Percentiles rank a stretch among this genome's conserved stretches.
phyloP scores from a whole-genome alignment of 2,329 filamentous ascomycete species.

The Hypomyces rosellus region DNA sequence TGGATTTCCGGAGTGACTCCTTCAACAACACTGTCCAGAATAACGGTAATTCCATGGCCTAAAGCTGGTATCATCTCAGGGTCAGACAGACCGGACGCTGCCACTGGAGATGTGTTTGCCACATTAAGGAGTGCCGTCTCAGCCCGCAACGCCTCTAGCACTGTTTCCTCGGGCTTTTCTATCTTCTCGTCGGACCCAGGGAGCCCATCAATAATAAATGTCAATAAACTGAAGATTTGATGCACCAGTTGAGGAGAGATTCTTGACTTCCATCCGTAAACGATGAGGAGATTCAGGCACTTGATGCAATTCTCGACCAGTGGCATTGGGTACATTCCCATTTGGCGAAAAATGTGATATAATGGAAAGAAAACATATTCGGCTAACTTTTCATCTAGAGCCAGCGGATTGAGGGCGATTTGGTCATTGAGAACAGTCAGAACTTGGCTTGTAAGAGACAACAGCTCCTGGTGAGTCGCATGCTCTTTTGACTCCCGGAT shows the following conservation, averaged over 20 bases:
- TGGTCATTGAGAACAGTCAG: constrained; percentile 41
- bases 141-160: constrained; percentile 63
- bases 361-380: constrained; percentile 95
- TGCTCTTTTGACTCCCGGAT: constrained; percentile 41
- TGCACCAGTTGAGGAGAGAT: constrained; percentile 68
- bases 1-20: constrained; percentile 63
- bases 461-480: constrained; percentile 37
- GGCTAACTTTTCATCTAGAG: constrained; percentile 73
- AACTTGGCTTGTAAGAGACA: constrained; percentile 39
- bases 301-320: constrained; percentile 70
- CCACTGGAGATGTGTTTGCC: constrained; percentile 44
- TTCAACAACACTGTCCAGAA: constrained; percentile 66
- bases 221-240: constrained; percentile 79
- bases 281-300: constrained; percentile 67
- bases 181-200: constrained; percentile 45
- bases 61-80: constrained; percentile 65
- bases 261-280: constrained; percentile 69
- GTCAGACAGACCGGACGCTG: constrained; percentile 45
- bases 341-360: constrained; percentile 74
- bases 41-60: constrained; percentile 73
- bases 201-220: constrained; percentile 70
- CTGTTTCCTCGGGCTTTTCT: constrained; percentile 64
- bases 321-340: constrained; percentile 63
- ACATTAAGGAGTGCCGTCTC: constrained; percentile 60
- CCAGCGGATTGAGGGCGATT: constrained; percentile 35